phyloP scores from a whole-genome alignment of 1,284 basidiomycete species.

The Malassezia pachydermatis region DNA sequence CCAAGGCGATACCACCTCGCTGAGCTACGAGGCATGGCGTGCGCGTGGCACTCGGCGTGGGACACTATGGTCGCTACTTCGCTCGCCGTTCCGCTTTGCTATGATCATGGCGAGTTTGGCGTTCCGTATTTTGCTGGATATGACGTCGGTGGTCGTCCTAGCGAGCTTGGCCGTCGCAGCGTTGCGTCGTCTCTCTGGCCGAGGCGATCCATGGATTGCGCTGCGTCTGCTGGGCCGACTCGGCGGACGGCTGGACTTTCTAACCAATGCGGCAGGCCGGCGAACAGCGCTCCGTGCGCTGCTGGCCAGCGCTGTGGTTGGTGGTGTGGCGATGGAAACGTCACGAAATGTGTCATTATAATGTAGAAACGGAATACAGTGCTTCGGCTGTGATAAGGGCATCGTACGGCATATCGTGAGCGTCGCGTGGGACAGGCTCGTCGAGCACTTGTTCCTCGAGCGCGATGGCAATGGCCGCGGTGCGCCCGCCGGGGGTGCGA shows the following conservation, averaged over 20 bases:
- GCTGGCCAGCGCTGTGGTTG: constrained; percentile 13
- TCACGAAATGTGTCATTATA: not conserved
- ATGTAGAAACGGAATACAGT: not conserved
- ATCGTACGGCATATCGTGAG: constrained; percentile 6
- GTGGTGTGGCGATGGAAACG: constrained; percentile 13
- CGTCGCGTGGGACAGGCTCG: constrained; percentile 9
- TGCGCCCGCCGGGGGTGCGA: not conserved
- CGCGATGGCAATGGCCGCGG: constrained; percentile 8
- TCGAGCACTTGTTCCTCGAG: constrained; percentile 12
- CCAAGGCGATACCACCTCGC: constrained; percentile 7
- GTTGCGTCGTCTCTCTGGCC: constrained; percentile 22
- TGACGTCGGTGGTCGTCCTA: constrained; percentile 22
- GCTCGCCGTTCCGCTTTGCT: constrained; percentile 14
- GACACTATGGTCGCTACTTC: constrained; percentile 7
- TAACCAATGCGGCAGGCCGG: constrained; percentile 10
- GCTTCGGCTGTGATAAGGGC: constrained; percentile 2
- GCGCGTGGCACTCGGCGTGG: not conserved
- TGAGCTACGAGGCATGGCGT: constrained; percentile 18
- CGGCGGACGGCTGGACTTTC: constrained; percentile 2
- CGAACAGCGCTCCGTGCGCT: constrained; percentile 11
- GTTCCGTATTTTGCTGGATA: constrained; percentile 25
- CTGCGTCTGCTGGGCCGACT: constrained; percentile 17
- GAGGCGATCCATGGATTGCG: constrained; percentile 26
- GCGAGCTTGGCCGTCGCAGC: constrained; percentile 18
- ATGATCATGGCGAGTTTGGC: constrained; percentile 15